phyloP scores from a whole-genome alignment of 225 moss, liverwort and hornwort species.

The Polytrichum commune region DNA sequence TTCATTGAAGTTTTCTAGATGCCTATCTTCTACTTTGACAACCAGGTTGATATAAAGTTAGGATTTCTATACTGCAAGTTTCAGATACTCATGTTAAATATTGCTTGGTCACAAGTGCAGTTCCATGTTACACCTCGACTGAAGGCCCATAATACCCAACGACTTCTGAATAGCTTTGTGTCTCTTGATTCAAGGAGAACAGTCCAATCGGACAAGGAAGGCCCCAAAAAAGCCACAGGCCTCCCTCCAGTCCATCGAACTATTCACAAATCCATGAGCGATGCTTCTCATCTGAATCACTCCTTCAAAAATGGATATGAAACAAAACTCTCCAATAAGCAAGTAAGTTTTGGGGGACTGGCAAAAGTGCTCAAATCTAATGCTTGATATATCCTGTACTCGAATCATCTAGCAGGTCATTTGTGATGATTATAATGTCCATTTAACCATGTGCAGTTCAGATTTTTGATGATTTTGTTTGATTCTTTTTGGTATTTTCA shows the following conservation, averaged over 20 bases:
- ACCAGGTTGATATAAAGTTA: too few species aligned
- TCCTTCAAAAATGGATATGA: constrained; percentile 22
- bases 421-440: too few species aligned
- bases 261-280: constrained; percentile 20
- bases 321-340: constrained; percentile 19
- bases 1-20: too few species aligned
- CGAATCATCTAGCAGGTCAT: too few species aligned
- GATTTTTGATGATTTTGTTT: too few species aligned
- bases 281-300: constrained; percentile 23
- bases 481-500: constrained; percentile 4
- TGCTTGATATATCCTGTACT: too few species aligned
- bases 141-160: constrained; percentile 60
- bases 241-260: constrained; percentile 26
- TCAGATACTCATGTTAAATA: background rate
- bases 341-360: constrained; percentile 18
- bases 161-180: constrained; percentile 39
- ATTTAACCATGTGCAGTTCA: too few species aligned
- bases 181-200: constrained; percentile 23
- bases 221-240: constrained; percentile 20
- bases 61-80: too few species aligned
- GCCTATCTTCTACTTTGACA: too few species aligned
- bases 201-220: constrained; percentile 20
- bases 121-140: constrained; percentile 82
- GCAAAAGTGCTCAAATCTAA: background rate
- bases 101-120: constrained; percentile 35